Evolutionary conservation across 192 early-diverging fungal genomes (phyloP).

Genomic region (Coemansia sp.): DNA sequence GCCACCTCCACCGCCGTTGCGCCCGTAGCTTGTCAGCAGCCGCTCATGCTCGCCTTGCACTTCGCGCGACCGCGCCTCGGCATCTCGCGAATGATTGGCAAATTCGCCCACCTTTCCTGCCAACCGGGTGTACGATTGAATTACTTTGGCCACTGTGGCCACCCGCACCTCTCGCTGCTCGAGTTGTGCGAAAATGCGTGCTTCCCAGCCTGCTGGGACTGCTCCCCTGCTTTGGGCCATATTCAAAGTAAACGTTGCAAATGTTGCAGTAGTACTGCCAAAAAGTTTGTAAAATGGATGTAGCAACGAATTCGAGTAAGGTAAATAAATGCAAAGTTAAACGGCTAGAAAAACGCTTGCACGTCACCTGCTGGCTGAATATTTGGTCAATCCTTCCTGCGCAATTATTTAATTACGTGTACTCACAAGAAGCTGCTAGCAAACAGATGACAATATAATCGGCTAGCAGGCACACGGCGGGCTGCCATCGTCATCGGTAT

Average conservation of each 20-base stretch:
- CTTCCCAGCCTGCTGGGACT: slow-evolving; percentile 32
- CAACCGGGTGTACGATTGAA: slow-evolving; percentile 48
- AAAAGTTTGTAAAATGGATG: slow-evolving; percentile 1
- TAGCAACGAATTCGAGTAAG: too few relatives aligned
- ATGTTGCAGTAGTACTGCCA: neutral
- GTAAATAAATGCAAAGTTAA: too few relatives aligned
- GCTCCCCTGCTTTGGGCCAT: slow-evolving; percentile 24
- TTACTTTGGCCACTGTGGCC: slow-evolving; percentile 47
- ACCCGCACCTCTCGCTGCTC: slow-evolving; percentile 51
- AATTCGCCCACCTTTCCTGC: slow-evolving; percentile 47
- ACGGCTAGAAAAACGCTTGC: neutral
- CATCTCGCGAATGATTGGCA: slow-evolving; percentile 41
- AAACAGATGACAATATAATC: neutral
- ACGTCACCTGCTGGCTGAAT: slow-evolving; percentile 4
- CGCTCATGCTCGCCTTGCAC: slow-evolving; percentile 52
- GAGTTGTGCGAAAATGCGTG: slow-evolving; percentile 44
- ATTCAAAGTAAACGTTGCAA: neutral
- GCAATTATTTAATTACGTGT: neutral
- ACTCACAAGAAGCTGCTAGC: neutral
- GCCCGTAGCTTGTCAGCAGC: slow-evolving; percentile 38
- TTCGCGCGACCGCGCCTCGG: slow-evolving; percentile 42
- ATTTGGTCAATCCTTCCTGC: neutral
- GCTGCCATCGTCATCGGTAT: slow-evolving; percentile 66
- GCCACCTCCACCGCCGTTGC: slow-evolving; percentile 14
- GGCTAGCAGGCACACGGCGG: slow-evolving; percentile 68